A percentile compares a stretch with the other conserved stretches of the same genome.
Conservation (phyloP, 352 stramenopile genomes). For the Phytophthora fragariae region DNA sequence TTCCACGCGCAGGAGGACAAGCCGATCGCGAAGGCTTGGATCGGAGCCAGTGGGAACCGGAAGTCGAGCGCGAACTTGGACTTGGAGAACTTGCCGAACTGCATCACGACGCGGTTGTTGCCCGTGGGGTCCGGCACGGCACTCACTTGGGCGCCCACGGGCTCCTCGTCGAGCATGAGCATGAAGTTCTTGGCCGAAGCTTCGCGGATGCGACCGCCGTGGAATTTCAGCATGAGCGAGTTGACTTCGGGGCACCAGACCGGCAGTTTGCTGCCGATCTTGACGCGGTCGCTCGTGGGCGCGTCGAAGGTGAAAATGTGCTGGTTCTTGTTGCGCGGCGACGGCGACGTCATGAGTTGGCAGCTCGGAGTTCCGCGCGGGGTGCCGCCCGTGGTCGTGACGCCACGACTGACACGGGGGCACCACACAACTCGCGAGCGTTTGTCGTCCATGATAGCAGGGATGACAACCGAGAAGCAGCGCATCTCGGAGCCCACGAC, state of each 20-base stretch:
- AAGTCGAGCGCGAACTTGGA: constrained; percentile 91
- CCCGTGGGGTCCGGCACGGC: constrained; percentile 43
- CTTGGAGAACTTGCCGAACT: constrained; percentile 91
- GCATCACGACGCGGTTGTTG: constrained; percentile 76
- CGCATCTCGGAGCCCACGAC: constrained; percentile 83
- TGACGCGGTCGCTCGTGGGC: constrained; percentile 75
- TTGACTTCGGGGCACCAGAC: constrained; percentile 90
- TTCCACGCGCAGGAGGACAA: constrained; percentile 89
- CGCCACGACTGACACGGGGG: constrained; percentile 66
- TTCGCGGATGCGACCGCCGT: constrained; percentile 85
- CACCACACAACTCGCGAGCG: constrained; percentile 88
- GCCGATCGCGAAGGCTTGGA: constrained; percentile 89
- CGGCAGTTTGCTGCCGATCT: constrained; percentile 85
- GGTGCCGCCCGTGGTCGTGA: constrained; percentile 71
- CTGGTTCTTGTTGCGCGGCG: constrained; percentile 68
- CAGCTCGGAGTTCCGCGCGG: constrained; percentile 57
- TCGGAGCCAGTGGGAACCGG: constrained; percentile 80
- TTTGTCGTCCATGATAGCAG: constrained; percentile 83
- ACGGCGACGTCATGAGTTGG: constrained; percentile 77
- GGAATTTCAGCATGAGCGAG: constrained; percentile 91
- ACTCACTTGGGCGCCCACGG: constrained; percentile 24
- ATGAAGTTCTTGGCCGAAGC: constrained; percentile 93
- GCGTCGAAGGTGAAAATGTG: constrained; percentile 82
- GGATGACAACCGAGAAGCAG: constrained; percentile 82
- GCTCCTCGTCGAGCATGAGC: constrained; percentile 82